Percentiles rank a stretch among this genome's conserved stretches.
phyloP scores from a whole-genome alignment of 2,329 filamentous ascomycete genomes.

The Dactylella cylindrospora region DNA sequence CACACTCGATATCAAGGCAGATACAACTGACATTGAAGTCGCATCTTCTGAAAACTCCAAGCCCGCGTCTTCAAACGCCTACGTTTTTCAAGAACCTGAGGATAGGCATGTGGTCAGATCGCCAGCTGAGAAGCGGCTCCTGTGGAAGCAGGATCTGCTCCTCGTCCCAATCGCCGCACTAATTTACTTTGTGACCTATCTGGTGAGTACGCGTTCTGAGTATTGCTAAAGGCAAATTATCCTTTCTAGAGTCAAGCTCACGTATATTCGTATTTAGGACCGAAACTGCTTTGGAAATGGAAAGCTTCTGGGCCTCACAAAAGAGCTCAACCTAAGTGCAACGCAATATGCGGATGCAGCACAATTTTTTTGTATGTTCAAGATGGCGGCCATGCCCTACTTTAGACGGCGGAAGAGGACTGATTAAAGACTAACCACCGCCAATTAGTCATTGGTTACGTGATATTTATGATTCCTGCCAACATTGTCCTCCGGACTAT shows the following conservation, averaged over 20 bases:
- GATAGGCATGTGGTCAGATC: background rate
- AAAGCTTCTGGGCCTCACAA: constrained; percentile 14
- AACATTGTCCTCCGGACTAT: constrained; percentile 17
- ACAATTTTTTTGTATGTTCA: constrained; percentile 15
- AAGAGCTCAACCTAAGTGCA: constrained; percentile 7
- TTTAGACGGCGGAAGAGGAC: background rate
- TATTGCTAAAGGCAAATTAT: too few relatives aligned
- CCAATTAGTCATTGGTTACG: constrained; percentile 10
- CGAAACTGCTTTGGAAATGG: constrained; percentile 28
- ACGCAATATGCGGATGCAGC: constrained; percentile 11
- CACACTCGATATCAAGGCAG: constrained; percentile 10
- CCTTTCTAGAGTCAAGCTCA: too few relatives aligned
- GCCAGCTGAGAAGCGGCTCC: constrained; percentile 5
- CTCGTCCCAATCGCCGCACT: constrained; percentile 18
- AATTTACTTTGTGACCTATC: constrained; percentile 13
- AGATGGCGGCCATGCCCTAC: background rate
- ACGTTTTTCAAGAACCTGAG: constrained; percentile 16
- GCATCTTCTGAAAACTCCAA: constrained; percentile 5
- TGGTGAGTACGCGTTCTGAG: too few relatives aligned
- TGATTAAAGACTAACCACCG: background rate
- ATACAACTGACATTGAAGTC: constrained; percentile 15
- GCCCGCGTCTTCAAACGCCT: background rate
- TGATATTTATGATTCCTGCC: constrained; percentile 22
- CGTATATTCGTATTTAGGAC: constrained; percentile 6
- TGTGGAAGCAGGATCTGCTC: constrained; percentile 22